Base-by-base conservation (phyloP, 371 early-diverging fungal genomes). In the Dichotomocladium elegans region DNA sequence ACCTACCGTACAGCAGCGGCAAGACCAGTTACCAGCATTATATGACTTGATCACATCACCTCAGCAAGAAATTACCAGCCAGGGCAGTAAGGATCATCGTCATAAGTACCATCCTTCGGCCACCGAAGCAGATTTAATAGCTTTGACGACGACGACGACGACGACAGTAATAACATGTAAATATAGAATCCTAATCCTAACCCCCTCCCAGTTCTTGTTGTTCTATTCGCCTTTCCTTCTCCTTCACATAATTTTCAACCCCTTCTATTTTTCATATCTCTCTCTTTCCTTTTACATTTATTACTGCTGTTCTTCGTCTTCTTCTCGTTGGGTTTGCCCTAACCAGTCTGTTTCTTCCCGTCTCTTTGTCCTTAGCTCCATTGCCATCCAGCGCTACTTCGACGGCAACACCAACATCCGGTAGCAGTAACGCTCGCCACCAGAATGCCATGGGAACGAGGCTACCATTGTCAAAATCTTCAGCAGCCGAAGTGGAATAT, bases 391-490 rank as follows among this genome's bases (percentile, higher is more conserved):
- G n/a, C n/a, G n/a, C n/a, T n/a, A n/a, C n/a, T n/a, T n/a, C n/a
- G n/a, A n/a, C n/a, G n/a, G n/a, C n/a, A n/a, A n/a, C n/a, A n/a
- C n/a, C 37, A 37, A 9, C 15, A 2, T 17, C 17, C 21, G 37
- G 37, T 37, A 37, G n/a, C 37, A 37, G 21, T 21, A 21, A 37
- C 37, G 21, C 21, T 37, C 17, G 37, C 26, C 44, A 43, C 28
- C 56, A 55, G 48, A 37, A 55, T 55, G 56, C 56, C 56, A 55
- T 55, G 56, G 56, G 41, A 29, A 49, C 56, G 49, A 41, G 56
- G 41, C 41, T 31, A 41, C 41, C 54, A n/a, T 33, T 33, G 48
- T 47, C 34, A n/a, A n/a, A n/a, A n/a, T n/a, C n/a, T n/a, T n/a
- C n/a, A n/a, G 44, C 26, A 21, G 17, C 44, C 44, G 26, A 24